phyloP scores from a whole-genome alignment of 805 yeast species.

The Sugiyamaella valdiviana region DNA sequence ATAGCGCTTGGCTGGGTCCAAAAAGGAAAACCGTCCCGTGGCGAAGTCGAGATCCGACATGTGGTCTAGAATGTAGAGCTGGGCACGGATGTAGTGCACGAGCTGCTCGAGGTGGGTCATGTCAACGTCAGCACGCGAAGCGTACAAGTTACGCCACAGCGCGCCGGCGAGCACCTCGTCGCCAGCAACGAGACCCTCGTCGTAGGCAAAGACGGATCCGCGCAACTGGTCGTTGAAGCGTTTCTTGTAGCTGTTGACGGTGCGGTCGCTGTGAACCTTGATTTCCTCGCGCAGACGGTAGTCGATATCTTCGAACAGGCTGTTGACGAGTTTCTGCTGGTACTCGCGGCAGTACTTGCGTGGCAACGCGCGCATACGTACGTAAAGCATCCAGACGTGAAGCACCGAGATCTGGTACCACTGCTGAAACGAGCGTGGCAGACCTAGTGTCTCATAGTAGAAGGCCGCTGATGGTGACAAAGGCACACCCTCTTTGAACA shows the following conservation, averaged over 20 bases:
- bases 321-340: slow-evolving; percentile 86
- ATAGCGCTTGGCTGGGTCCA: slow-evolving; percentile 74
- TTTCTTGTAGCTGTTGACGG: slow-evolving; percentile 78
- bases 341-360: slow-evolving; percentile 80
- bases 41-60: slow-evolving; percentile 91
- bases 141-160: slow-evolving; percentile 73
- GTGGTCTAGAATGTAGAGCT: slow-evolving; percentile 77
- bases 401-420: slow-evolving; percentile 91
- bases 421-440: slow-evolving; percentile 86
- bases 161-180: slow-evolving; percentile 39
- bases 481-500: slow-evolving; percentile 25
- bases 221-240: slow-evolving; percentile 86
- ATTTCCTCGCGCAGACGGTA: slow-evolving; percentile 77
- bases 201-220: slow-evolving; percentile 85
- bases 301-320: slow-evolving; percentile 87
- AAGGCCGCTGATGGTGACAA: slow-evolving; percentile 68
- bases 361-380: slow-evolving; percentile 95
- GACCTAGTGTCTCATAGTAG: slow-evolving; percentile 74
- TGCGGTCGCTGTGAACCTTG: slow-evolving; percentile 72
- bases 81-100: slow-evolving; percentile 85
- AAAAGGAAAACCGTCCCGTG: slow-evolving; percentile 78
- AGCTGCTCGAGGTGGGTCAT: slow-evolving; percentile 78
- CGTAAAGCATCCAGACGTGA: slow-evolving; percentile 90
- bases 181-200: slow-evolving; percentile 79
- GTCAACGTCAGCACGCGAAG: slow-evolving; percentile 76